Percentiles rank a stretch among this genome's conserved stretches.
phyloP scores from a whole-genome alignment of 2,329 filamentous ascomycete genomes.

The Aschersonia sp. region DNA sequence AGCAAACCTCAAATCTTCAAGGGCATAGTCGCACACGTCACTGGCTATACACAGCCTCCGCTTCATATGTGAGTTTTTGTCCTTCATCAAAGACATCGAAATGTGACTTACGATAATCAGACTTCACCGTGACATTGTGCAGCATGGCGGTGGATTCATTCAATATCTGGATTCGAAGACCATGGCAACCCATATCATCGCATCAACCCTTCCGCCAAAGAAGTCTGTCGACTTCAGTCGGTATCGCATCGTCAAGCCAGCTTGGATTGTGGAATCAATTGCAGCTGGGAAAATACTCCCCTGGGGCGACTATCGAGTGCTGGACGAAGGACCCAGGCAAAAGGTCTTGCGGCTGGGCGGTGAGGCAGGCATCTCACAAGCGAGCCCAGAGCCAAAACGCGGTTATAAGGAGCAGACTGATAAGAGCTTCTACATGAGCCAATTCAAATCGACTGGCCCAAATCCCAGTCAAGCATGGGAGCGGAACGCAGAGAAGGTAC shows the following conservation, averaged over 20 bases:
- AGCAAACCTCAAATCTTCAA: slow-evolving; percentile 79
- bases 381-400: slow-evolving; percentile 36
- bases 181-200: slow-evolving; percentile 88
- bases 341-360: slow-evolving; percentile 52
- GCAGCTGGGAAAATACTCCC: slow-evolving; percentile 65
- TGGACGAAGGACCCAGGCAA: slow-evolving; percentile 74
- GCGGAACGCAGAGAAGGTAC: slow-evolving; percentile 13
- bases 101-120: slow-evolving; percentile 12
- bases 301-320: slow-evolving; percentile 72
- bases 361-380: slow-evolving; percentile 52
- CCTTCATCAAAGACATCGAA: neutral
- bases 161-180: slow-evolving; percentile 95
- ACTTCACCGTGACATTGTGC: slow-evolving; percentile 74
- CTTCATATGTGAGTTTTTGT: slow-evolving; percentile 48
- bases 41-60: slow-evolving; percentile 90
- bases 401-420: slow-evolving; percentile 74
- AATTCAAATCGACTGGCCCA: slow-evolving; percentile 36
- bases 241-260: slow-evolving; percentile 86
- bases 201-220: slow-evolving; percentile 78
- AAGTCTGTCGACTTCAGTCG: slow-evolving; percentile 77
- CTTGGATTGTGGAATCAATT: slow-evolving; percentile 88
- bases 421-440: slow-evolving; percentile 67
- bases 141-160: slow-evolving; percentile 85
- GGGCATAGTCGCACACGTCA: slow-evolving; percentile 80
- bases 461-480: slow-evolving; percentile 13